Evolutionary conservation across 148 eudicot species (phyloP).

Genomic region (Dysphania ambrosioides): DNA sequence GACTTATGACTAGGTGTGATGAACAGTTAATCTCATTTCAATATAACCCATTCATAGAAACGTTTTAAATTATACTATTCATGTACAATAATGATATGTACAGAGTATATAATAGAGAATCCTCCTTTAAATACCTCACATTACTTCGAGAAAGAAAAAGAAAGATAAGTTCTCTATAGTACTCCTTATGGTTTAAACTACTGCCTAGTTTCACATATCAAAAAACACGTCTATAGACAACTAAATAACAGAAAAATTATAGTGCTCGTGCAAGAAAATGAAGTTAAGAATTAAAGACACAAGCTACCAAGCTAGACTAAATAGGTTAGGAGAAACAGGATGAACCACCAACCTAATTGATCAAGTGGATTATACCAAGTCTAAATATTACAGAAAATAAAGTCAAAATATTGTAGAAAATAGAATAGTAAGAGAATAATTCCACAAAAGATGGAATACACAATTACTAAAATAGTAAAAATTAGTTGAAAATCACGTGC

Average conservation of each 20-base stretch:
- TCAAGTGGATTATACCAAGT: constrained; percentile 10
- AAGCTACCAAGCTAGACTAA: not conserved
- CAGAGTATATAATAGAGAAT: too few species aligned
- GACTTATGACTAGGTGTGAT: too few species aligned
- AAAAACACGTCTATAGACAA: not conserved
- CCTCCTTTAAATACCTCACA: too few species aligned
- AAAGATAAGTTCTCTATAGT: too few species aligned
- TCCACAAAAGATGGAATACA: not conserved
- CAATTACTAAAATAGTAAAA: not conserved
- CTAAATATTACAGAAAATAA: not conserved
- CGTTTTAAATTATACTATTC: too few species aligned
- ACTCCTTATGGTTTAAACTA: too few species aligned
- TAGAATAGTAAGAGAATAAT: not conserved
- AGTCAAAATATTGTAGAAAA: constrained; percentile 3
- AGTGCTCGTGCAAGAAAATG: not conserved
- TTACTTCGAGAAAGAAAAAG: too few species aligned
- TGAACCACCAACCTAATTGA: constrained; percentile 11
- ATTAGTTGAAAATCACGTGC: constrained; percentile 15
- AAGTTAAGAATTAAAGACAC: not conserved
- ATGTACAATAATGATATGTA: too few species aligned
- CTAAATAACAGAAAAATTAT: not conserved
- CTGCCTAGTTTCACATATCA: too few species aligned
- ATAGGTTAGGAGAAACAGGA: not conserved
- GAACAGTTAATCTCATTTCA: too few species aligned
- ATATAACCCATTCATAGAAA: too few species aligned